These are phyloP conservation scores for Sclerotinia minor DNA, from an alignment of 2,329 filamentous ascomycete genomes.

Conservation along the genomic window DNA sequence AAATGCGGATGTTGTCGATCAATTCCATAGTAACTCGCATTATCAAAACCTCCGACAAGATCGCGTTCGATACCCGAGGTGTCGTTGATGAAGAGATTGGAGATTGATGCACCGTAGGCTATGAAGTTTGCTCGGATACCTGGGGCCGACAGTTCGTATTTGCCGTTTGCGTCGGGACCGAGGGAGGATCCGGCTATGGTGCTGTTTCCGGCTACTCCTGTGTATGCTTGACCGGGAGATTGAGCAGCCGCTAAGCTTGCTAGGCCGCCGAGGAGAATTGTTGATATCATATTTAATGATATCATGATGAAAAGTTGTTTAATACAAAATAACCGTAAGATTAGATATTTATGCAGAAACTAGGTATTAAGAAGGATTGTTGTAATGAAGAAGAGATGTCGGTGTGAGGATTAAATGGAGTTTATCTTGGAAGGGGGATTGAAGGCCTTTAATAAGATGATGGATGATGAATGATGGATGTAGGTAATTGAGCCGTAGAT, in stretches of 20 bases:
- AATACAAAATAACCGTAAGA: neutral
- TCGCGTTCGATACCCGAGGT: slow-evolving; percentile 68
- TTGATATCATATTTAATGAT: slow-evolving; percentile 11
- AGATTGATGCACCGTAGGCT: slow-evolving; percentile 71
- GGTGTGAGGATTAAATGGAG: neutral
- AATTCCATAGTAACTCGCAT: slow-evolving; percentile 67
- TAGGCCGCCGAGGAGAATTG: neutral
- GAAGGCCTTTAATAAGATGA: neutral
- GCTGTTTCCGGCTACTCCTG: slow-evolving; percentile 35
- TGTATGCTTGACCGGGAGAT: slow-evolving; percentile 31
- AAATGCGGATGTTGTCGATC: slow-evolving; percentile 69
- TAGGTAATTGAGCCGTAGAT: neutral
- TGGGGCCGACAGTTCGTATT: slow-evolving; percentile 70
- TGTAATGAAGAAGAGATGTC: neutral
- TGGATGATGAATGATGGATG: too few relatives aligned
- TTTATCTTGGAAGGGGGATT: neutral
- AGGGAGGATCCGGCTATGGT: slow-evolving; percentile 32
- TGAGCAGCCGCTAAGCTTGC: slow-evolving; percentile 29
- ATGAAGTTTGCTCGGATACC: slow-evolving; percentile 70
- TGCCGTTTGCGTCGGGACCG: slow-evolving; percentile 58
- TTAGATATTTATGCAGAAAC: neutral
- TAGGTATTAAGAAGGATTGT: neutral
- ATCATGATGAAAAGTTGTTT: slow-evolving; percentile 1
- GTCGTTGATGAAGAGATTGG: slow-evolving; percentile 70
- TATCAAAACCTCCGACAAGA: slow-evolving; percentile 73